Conservation (phyloP, 805 yeast genomes). For the Metschnikowia matae region DNA sequence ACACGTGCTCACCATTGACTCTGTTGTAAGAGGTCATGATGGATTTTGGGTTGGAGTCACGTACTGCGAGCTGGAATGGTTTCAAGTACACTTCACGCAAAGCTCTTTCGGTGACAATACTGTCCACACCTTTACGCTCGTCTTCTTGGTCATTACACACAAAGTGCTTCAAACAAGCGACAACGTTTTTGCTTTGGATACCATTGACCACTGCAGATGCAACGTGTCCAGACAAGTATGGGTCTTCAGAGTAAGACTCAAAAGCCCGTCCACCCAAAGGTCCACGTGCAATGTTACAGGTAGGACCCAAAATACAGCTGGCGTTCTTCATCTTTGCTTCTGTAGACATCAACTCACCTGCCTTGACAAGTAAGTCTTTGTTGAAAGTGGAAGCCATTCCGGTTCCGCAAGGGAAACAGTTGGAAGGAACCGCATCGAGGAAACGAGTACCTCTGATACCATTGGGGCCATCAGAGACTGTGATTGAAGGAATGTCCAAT, state of each 20-base stretch:
- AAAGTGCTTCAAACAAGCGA: conserved; percentile 59
- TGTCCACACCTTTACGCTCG: conserved; percentile 45
- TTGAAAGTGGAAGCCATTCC: conserved; percentile 56
- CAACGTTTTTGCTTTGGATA: conserved; percentile 47
- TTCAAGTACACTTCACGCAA: conserved; percentile 60
- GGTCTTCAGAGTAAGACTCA: conserved; percentile 62
- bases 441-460: conserved; percentile 59
- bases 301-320: conserved; percentile 42
- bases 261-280: conserved; percentile 63
- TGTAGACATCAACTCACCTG: conserved; percentile 50
- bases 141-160: conserved; percentile 63
- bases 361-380: conserved; percentile 43
- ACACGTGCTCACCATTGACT: conserved; percentile 57
- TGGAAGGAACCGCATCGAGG: conserved; percentile 49
- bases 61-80: conserved; percentile 59
- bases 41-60: conserved; percentile 48
- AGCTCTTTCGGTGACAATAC: conserved; percentile 55
- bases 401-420: conserved; percentile 60
- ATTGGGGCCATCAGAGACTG: conserved; percentile 54
- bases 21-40: conserved; percentile 64
- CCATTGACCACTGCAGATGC: conserved; percentile 53
- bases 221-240: conserved; percentile 42
- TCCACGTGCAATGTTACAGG: conserved; percentile 50
- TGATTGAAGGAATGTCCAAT: conserved; percentile 16
- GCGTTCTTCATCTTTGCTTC: conserved; percentile 55